Base-by-base conservation (phyloP, 192 early-diverging fungal genomes). In the Coemansia sp. region DNA sequence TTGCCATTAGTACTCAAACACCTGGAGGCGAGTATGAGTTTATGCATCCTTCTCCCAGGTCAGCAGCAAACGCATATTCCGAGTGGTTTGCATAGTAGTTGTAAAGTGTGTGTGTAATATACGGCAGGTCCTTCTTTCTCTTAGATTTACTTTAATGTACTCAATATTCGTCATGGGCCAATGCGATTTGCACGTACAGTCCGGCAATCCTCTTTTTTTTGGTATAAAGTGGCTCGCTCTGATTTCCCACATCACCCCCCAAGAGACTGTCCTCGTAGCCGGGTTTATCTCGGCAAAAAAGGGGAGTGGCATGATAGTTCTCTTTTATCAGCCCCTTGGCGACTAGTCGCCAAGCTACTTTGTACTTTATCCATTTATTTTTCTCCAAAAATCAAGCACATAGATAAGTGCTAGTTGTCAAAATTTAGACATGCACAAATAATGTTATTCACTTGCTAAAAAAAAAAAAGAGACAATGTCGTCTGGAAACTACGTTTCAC, bases 61-160 rank as follows among this genome's bases (percentile, higher is more conserved):
- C 42, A 40, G 59, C 68, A 60, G 68, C 68, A 60, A 62, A 44
- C 43, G 68, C 36, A 36, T 63, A 40, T 47, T 69, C 70, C 3
- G 76, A 78, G 34, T 78, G 76, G 76, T 65, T 78, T 46, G 67
- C 67, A 20, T 67, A 31, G 46, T 38, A 41, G 15, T 27, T 12
- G 9, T 54, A 54, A 54, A 27, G 11, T 8, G 15, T 36, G 27
- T 60, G 16, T 57, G 54, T 33, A 60, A 60, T 60, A 60, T 60
- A 60, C 31, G 20, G 27, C 20, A 5, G 8, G 55, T 9, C 29
- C 27, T 31, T 20, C 12, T 31, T 20, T 5, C 15, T 52, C 44
- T 52, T 11, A 22, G 9, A n/a, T 52, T 52, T 22, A 9, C 20
- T 9, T 62, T 4, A 27, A 40, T 34, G 31, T 38, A 31, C 16